These are phyloP conservation scores for Pelargonium citronellum DNA, from an alignment of 441 rosid genomes.

Conservation along the genomic window DNA sequence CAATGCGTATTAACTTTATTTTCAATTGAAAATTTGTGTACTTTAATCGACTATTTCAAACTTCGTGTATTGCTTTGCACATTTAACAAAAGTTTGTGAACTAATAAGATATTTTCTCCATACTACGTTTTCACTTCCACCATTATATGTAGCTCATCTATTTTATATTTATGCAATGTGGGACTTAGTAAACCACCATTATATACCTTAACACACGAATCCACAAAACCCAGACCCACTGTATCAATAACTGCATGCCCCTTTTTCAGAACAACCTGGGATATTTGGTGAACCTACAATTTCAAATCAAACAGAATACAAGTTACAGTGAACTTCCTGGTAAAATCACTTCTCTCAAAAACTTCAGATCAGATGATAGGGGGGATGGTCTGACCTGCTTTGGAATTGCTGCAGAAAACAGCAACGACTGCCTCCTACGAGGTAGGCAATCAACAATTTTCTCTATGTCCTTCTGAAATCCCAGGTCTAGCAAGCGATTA, in stretches of 20 bases:
- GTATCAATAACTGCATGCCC: conserved; percentile 75
- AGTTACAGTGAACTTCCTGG: conserved; percentile 2
- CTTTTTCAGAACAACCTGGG: conserved; percentile 85
- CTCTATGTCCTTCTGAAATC: conserved; percentile 88
- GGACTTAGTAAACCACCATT: neutral
- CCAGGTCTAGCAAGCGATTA: conserved; percentile 82
- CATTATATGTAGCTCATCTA: too few species aligned
- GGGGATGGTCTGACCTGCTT: conserved; percentile 55
- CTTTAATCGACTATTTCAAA: too few species aligned
- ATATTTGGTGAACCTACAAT: conserved; percentile 74
- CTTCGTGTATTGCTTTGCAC: too few species aligned
- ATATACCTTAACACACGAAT: conserved; percentile 70
- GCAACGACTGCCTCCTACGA: conserved; percentile 71
- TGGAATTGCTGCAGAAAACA: conserved; percentile 87
- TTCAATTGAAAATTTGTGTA: too few species aligned
- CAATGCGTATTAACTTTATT: too few species aligned
- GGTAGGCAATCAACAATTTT: conserved; percentile 84
- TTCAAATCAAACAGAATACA: conserved; percentile 14
- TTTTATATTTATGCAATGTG: too few species aligned
- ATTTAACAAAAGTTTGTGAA: too few species aligned
- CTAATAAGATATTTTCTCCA: neutral
- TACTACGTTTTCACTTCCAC: neutral
- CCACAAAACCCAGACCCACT: conserved; percentile 69
- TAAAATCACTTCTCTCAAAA: conserved; percentile 7
- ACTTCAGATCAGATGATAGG: conserved; percentile 9